A percentile compares a stretch with the other conserved stretches of the same genome.
Evolutionary conservation across 2,329 filamentous ascomycete genomes (phyloP).

Genomic region (Fusarium acutatum): DNA sequence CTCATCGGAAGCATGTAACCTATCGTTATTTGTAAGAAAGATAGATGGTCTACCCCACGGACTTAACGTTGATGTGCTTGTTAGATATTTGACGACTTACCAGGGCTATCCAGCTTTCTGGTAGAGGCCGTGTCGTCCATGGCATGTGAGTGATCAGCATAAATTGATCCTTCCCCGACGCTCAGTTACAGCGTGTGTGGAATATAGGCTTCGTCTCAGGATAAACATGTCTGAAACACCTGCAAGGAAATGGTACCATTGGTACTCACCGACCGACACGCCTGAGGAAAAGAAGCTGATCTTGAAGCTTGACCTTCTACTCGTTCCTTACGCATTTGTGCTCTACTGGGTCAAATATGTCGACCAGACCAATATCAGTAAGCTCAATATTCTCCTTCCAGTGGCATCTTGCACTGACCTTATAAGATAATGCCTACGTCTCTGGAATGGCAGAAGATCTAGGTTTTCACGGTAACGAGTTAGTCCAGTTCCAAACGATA

Average conservation of each 20-base stretch:
- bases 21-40: neutral
- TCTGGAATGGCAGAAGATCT: neutral
- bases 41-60: neutral
- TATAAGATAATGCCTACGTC: neutral
- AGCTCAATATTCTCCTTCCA: accelerated
- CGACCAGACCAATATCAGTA: neutral
- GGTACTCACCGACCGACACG: neutral
- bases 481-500: neutral
- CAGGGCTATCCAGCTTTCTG: neutral
- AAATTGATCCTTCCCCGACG: neutral
- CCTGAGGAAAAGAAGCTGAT: neutral
- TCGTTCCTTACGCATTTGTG: neutral
- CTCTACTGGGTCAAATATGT: neutral
- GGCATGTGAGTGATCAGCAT: accelerated
- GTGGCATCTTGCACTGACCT: accelerated
- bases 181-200: accelerated
- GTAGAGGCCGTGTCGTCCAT: neutral
- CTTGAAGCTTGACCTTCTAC: neutral
- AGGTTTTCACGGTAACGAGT: neutral
- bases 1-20: neutral
- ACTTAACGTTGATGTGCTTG: neutral
- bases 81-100: neutral
- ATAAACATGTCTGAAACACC: neutral
- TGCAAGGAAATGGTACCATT: neutral
- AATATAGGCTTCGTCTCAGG: accelerated